These are phyloP conservation scores for Aspergillus fumigatiaffinis DNA, from an alignment of 2,329 filamentous ascomycete species.

Conservation along the genomic window DNA sequence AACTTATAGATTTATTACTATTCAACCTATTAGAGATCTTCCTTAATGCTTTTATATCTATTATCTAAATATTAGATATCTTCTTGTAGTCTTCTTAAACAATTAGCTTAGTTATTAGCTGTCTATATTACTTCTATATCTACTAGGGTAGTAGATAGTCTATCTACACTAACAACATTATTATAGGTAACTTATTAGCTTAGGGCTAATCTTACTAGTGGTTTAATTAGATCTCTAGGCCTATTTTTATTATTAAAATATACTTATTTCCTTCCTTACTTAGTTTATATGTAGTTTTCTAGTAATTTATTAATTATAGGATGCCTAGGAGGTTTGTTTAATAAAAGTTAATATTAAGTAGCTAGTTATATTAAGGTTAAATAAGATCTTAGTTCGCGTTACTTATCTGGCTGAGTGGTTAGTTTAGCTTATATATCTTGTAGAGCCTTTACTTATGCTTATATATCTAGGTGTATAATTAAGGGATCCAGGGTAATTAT, in stretches of 20 bases:
- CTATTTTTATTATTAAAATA: no score
- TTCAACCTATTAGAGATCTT: background rate
- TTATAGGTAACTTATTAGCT: no score
- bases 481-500: background rate
- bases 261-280: background rate
- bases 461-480: no score
- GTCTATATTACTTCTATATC: no score
- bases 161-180: no score
- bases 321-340: background rate
- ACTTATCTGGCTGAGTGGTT: no score
- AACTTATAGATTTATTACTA: background rate
- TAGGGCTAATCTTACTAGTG: background rate
- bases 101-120: background rate
- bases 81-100: background rate
- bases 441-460: no score
- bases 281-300: background rate
- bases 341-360: background rate
- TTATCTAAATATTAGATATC: background rate
- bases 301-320: background rate
- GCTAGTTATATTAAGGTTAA: background rate
- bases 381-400: no score
- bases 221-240: background rate
- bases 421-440: no score
- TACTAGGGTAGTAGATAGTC: no score
- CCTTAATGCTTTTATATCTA: background rate